Conservation (phyloP, 2,329 filamentous ascomycete genomes). For the Fusarium algeriense region DNA sequence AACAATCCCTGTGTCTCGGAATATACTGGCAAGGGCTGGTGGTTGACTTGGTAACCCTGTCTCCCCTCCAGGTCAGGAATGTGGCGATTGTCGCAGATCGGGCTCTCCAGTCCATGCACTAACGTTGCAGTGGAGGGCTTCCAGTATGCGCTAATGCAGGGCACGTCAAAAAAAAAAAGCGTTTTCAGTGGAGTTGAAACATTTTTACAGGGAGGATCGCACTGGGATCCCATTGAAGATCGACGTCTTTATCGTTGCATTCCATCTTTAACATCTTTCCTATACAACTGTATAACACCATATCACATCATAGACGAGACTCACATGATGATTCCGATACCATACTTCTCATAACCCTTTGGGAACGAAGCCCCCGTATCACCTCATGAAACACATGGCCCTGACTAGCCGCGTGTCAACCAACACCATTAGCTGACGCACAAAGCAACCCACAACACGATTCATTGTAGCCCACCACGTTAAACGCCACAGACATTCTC, state of each 20-base stretch:
- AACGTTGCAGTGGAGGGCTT: neutral
- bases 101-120: neutral
- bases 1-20: neutral
- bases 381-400: neutral
- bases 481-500: constrained; percentile 20
- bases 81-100: constrained; percentile 9
- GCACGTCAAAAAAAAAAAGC: neutral
- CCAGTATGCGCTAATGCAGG: constrained; percentile 20
- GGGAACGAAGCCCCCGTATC: neutral
- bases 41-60: neutral
- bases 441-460: constrained; percentile 30
- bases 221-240: neutral
- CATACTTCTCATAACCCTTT: neutral
- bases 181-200: constrained; percentile 26
- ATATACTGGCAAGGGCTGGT: neutral
- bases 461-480: constrained; percentile 20
- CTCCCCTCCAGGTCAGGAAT: neutral
- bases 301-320: too few relatives aligned
- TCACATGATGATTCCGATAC: fast-evolving
- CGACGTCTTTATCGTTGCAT: neutral
- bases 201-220: constrained; percentile 3
- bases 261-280: neutral
- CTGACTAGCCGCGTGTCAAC: constrained; percentile 31
- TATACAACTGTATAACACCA: fast-evolving
- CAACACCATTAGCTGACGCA: constrained; percentile 27